Base-by-base conservation (phyloP, 2,329 filamentous ascomycete genomes). In the Aspergillus melleus region DNA sequence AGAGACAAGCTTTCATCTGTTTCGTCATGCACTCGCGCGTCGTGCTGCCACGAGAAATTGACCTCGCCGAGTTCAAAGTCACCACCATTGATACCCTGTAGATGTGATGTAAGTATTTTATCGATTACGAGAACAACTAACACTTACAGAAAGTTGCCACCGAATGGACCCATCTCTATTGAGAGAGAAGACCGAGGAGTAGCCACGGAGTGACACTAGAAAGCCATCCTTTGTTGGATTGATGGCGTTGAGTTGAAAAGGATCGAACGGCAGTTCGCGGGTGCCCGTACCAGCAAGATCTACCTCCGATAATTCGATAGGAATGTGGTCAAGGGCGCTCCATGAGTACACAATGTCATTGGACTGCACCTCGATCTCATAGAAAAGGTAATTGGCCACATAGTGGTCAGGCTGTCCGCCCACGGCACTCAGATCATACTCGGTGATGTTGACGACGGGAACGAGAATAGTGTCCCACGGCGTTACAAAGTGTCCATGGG, bases 231-330 rank as follows among this genome's bases (percentile, higher is more conserved):
- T 62, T 47, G 72, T 67, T 6, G 63, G 54, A 47, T 68, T 61
- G 29, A 76, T 66, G 9, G 73, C 66, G 58, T 76, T 76, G 57
- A 75, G 74, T 55, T 75, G 73, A 52, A 73, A 76, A 19, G 69
- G 65, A 64, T 76, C 73, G 63, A 69, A 75, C n/a, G 73, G 73
- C 19, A 60, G 61, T n/a, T 67, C 60, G 20, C 61, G 62, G 8
- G 62, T 58, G 10, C 66, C 63, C 10, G 56, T 59, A 1, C 61
- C 60, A 0, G 49, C 65, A 46, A 68, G 57, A 11, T 52, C 62
- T 51, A 73, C 70, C n/a, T 67, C 62, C 26, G 72, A 71, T 3
- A 56, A 51, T 16, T 65, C 63, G 11, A 74, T 36, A 2, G 71
- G 70, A n/a, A 76, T 69, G 44, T 76, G 72, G 14, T 74, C 73